Conservation (phyloP, 306 rosid species). For the Lathyrus tuberosus region DNA sequence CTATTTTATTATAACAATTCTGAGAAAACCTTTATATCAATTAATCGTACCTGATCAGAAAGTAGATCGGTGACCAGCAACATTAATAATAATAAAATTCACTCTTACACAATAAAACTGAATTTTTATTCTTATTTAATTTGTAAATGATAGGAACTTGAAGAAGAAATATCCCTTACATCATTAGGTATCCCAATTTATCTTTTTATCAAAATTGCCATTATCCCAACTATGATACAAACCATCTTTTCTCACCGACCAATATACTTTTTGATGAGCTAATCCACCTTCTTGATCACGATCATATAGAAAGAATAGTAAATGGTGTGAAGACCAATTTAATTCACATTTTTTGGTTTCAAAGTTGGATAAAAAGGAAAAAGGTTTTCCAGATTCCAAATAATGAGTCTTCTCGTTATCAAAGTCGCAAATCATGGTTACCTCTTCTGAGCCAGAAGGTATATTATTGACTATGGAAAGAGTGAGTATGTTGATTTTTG, state of each 20-base stretch:
- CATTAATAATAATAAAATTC: neutral
- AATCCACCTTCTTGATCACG: neutral
- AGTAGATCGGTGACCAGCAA: too few relatives aligned
- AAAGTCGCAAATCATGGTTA: neutral
- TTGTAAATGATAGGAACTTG: neutral
- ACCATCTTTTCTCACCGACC: conserved; percentile 22
- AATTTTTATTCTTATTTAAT: neutral
- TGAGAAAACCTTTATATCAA: too few relatives aligned
- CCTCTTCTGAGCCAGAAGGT: neutral
- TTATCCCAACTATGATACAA: conserved; percentile 30
- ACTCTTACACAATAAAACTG: neutral
- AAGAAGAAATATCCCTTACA: neutral
- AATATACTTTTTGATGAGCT: neutral
- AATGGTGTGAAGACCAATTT: neutral
- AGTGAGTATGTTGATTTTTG: neutral
- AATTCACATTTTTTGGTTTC: neutral
- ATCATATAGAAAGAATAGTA: neutral
- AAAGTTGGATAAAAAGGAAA: accelerated
- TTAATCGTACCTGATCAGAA: too few relatives aligned
- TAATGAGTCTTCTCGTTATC: neutral
- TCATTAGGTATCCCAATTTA: neutral
- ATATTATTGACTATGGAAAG: neutral
- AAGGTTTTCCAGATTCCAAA: neutral
- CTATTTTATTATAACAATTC: too few relatives aligned
- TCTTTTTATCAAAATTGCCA: neutral